Percentiles rank a stretch among this genome's conserved stretches.
phyloP scores from a whole-genome alignment of 495 filamentous ascomycete genomes.

The Pseudoneurospora amorphoporcata region DNA sequence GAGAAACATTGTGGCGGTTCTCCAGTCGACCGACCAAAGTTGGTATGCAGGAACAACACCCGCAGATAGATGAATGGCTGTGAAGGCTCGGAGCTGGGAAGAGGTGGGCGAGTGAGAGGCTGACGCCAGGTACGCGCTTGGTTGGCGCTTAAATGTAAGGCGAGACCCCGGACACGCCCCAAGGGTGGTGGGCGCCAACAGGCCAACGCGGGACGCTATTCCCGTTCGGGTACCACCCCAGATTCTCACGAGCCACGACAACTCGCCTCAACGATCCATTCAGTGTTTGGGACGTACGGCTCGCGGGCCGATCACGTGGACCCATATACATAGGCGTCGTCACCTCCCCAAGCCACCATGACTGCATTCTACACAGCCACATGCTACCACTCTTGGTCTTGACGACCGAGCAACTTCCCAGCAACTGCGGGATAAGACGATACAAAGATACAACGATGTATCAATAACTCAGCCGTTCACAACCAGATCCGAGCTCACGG shows the following conservation, averaged over 20 bases:
- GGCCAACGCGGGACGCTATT: background rate
- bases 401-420: background rate
- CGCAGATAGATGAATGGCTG: conserved; percentile 12
- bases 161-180: background rate
- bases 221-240: background rate
- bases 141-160: conserved; percentile 18
- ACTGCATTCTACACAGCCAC: background rate
- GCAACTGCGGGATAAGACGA: background rate
- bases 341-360: background rate
- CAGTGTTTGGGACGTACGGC: background rate
- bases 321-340: background rate
- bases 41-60: conserved; percentile 10
- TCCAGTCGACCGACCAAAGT: background rate
- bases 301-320: background rate
- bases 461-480: background rate
- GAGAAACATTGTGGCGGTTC: conserved; percentile 2
- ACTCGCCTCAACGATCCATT: background rate
- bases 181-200: background rate
- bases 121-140: conserved; percentile 16
- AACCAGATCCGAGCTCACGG: background rate
- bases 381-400: background rate
- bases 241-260: background rate
- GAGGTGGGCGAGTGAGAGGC: background rate
- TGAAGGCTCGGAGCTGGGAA: background rate
- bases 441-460: background rate